Percentiles rank a stretch among this genome's conserved stretches.
Evolutionary conservation across 495 filamentous ascomycete species (phyloP).

Genomic region (Neurospora sp.): DNA sequence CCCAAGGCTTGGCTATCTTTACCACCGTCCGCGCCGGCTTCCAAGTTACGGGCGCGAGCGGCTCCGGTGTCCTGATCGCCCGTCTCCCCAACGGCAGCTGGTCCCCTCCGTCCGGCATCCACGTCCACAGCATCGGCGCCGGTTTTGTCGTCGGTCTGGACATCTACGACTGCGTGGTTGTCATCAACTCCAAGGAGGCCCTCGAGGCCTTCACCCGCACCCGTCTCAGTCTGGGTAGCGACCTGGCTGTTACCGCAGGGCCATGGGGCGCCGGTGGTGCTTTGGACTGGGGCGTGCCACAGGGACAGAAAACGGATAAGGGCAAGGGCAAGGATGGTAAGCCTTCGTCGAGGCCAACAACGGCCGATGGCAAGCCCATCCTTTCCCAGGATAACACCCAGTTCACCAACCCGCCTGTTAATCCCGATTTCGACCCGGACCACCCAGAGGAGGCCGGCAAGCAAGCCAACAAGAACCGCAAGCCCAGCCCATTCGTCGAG

Average conservation of each 20-base stretch:
- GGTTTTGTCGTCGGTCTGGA: conserved; percentile 74
- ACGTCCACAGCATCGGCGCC: conserved; percentile 64
- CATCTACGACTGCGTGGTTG: conserved; percentile 76
- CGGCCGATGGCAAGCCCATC: background rate
- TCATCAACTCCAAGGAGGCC: conserved; percentile 67
- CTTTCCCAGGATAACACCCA: conserved; percentile 13
- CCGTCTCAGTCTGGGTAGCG: conserved; percentile 64
- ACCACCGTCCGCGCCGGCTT: conserved; percentile 74
- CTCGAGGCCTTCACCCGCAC: conserved; percentile 63
- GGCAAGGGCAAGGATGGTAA: conserved; percentile 4
- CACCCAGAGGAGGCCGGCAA: background rate
- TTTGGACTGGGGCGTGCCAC: conserved; percentile 39
- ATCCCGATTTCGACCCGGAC: background rate
- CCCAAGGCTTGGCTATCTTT: conserved; percentile 73
- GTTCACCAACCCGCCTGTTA: conserved; percentile 5
- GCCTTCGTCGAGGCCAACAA: background rate
- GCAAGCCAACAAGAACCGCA: conserved; percentile 4
- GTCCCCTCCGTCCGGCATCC: conserved; percentile 67
- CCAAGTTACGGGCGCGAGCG: conserved; percentile 68
- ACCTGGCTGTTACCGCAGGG: conserved; percentile 64
- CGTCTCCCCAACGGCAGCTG: conserved; percentile 62
- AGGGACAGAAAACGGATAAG: conserved; percentile 6
- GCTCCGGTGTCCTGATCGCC: conserved; percentile 61
- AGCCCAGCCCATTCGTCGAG: conserved; percentile 20
- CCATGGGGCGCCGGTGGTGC: conserved; percentile 63